phyloP scores from a whole-genome alignment of 306 rosid genomes.

The Prunus campanulata region DNA sequence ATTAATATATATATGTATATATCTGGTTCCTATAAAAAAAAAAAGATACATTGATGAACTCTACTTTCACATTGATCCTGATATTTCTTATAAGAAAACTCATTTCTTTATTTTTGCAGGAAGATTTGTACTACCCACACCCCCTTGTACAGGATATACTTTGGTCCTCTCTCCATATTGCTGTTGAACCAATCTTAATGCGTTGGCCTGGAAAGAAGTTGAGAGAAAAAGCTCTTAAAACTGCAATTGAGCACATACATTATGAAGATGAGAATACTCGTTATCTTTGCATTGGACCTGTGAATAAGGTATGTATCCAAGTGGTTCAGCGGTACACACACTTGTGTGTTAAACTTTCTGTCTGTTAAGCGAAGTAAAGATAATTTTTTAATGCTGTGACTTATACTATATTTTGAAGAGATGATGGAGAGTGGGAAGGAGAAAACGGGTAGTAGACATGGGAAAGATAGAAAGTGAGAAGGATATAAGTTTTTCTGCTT shows the following conservation, averaged over 20 bases:
- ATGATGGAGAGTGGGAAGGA: background rate
- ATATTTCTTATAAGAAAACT: constrained; percentile 16
- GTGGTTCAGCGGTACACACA: background rate
- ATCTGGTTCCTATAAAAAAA: background rate
- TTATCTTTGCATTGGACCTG: constrained; percentile 91
- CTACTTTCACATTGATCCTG: constrained; percentile 23
- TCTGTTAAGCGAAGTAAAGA: constrained; percentile 4
- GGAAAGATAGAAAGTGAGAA: background rate
- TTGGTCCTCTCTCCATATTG: constrained; percentile 74
- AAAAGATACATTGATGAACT: background rate
- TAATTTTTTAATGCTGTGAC: background rate
- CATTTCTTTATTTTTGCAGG: constrained; percentile 49
- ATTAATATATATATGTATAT: background rate
- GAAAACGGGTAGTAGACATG: constrained; percentile 1
- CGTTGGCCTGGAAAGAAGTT: constrained; percentile 84
- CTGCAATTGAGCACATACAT: constrained; percentile 72
- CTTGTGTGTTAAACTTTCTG: constrained; percentile 8
- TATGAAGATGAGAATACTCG: constrained; percentile 97
- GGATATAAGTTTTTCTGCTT: background rate
- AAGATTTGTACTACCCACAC: constrained; percentile 89
- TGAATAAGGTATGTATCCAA: constrained; percentile 67
- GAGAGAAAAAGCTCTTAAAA: constrained; percentile 70
- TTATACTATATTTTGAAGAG: constrained; percentile 5
- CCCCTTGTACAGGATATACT: constrained; percentile 83
- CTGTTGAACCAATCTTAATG: constrained; percentile 68